These are phyloP conservation scores for Didymella keratinophila DNA, from an alignment of 2,329 filamentous ascomycete species.

Conservation along the genomic window DNA sequence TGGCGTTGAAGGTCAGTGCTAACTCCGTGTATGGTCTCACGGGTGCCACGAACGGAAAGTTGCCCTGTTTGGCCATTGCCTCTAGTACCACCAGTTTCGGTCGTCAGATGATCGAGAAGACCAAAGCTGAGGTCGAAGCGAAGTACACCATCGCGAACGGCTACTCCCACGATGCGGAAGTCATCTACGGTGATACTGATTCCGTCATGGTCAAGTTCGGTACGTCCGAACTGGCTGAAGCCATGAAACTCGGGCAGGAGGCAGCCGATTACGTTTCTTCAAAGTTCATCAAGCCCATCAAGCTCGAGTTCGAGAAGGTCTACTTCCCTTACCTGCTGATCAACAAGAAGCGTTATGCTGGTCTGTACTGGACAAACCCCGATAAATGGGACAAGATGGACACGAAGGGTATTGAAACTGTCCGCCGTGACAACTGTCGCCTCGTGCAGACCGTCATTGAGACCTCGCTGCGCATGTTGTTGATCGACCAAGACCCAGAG, in stretches of 20 bases:
- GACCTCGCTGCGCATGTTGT: constrained; percentile 91
- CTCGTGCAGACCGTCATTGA: constrained; percentile 97
- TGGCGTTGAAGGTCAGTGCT: constrained; percentile 94
- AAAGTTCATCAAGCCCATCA: constrained; percentile 97
- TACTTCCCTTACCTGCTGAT: constrained; percentile 98
- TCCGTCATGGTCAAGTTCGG: constrained; percentile 99
- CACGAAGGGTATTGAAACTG: constrained; percentile 98
- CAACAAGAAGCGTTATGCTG: constrained; percentile 99
- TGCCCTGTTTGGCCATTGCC: constrained; percentile 93
- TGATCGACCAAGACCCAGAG: constrained; percentile 90
- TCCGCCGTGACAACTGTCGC: constrained; percentile 93
- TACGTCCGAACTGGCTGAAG: constrained; percentile 81
- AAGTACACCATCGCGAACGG: constrained; percentile 93
- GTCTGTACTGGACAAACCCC: constrained; percentile 95
- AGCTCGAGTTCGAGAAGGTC: constrained; percentile 98
- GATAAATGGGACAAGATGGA: constrained; percentile 99
- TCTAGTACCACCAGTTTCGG: constrained; percentile 97
- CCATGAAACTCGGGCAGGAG: constrained; percentile 96
- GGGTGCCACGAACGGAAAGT: constrained; percentile 92
- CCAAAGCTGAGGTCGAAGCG: constrained; percentile 91
- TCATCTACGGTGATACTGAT: constrained; percentile 99
- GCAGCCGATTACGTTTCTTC: constrained; percentile 86
- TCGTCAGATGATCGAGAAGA: constrained; percentile 98
- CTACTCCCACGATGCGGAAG: constrained; percentile 91
- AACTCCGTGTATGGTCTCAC: constrained; percentile 98